Base-by-base conservation (phyloP, 805 yeast genomes). In the Starmerella geochares region DNA sequence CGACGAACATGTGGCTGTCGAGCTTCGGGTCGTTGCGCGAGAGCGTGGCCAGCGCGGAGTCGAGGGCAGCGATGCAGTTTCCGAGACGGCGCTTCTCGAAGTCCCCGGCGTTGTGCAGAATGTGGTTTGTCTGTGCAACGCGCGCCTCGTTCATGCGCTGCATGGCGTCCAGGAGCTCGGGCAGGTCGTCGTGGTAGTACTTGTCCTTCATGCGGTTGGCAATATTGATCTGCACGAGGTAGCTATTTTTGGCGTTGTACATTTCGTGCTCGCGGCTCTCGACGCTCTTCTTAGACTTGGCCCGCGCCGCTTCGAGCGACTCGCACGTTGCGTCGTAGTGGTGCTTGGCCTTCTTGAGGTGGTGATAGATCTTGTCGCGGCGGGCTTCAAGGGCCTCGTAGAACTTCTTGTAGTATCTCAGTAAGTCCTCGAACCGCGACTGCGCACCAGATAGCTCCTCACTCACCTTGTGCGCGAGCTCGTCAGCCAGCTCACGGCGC, bases 181-280 rank as follows among this genome's bases (percentile, higher is more conserved):
- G 98, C 23, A 87, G 69, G 65, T 92, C 97, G 67, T 90, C 96
- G 62, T 83, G 87, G 65, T 73, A 88, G 67, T 79, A 87, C 66
- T 92, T 92, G 65, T 90, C 97, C 67, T 92, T 92, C 51, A 88
- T 69, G 53, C 97, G 74, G 67, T 92, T 92, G 47, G 95, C 92
- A 24, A 85, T 77, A 59, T 79, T 83, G 62, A 92, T 81, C 57
- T 78, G 78, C 51, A 92, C 76, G 57, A 92, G 67, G 65, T 92
- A 92, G 27, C 75, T 74, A 67, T 90, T 90, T 65, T 92, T 92
- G n/a, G 81, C 79, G 50, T 75, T 74, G 65, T 87, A 83, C 99
- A 92, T 92, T 31, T 83, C 92, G 4, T 68, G 62, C 60, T 83
- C 83, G 56, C 78, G 79, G 27, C 81, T 83, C 27, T 72, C 71